phyloP scores from a whole-genome alignment of 108 stramenopile genomes.

The Skeletonema menzelii region DNA sequence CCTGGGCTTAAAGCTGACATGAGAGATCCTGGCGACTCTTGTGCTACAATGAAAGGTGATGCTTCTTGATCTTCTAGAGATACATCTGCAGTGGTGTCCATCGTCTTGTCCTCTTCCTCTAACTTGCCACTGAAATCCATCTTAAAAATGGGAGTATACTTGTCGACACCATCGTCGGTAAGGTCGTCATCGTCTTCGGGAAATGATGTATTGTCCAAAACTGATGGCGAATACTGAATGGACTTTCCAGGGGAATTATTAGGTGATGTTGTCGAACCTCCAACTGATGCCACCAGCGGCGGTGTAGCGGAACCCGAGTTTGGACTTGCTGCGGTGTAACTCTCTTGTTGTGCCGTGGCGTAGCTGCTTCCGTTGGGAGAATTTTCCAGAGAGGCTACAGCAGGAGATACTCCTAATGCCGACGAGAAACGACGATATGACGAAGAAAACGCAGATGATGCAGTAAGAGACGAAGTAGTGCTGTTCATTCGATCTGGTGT shows the following conservation, averaged over 20 bases:
- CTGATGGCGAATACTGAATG: constrained; percentile 33
- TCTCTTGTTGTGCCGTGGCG: constrained; percentile 9
- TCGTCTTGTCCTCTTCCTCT: constrained; percentile 17
- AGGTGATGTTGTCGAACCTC: constrained; percentile 7
- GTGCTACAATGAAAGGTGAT: constrained; percentile 24
- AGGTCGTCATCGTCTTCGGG: constrained; percentile 41
- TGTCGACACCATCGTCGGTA: constrained; percentile 39
- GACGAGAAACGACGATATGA: constrained; percentile 5
- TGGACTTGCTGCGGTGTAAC: constrained; percentile 1
- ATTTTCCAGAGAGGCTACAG: background rate
- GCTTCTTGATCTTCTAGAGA: constrained; percentile 5
- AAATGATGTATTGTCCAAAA: constrained; percentile 53
- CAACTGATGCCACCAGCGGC: background rate
- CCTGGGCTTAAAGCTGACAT: constrained; percentile 7
- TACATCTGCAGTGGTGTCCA: constrained; percentile 17
- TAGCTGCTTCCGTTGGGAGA: constrained; percentile 5
- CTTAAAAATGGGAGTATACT: constrained; percentile 32
- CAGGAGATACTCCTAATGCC: background rate
- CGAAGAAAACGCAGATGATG: background rate
- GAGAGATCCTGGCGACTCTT: constrained; percentile 36
- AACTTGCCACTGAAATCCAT: constrained; percentile 24
- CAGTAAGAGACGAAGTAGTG: constrained; percentile 3
- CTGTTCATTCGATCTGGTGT: background rate
- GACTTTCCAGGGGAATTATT: constrained; percentile 5
- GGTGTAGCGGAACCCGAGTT: background rate